Percentiles rank a stretch among this genome's conserved stretches.
Evolutionary conservation across 83 land plant genomes (phyloP).

Genomic region (Picea engelmannii): DNA sequence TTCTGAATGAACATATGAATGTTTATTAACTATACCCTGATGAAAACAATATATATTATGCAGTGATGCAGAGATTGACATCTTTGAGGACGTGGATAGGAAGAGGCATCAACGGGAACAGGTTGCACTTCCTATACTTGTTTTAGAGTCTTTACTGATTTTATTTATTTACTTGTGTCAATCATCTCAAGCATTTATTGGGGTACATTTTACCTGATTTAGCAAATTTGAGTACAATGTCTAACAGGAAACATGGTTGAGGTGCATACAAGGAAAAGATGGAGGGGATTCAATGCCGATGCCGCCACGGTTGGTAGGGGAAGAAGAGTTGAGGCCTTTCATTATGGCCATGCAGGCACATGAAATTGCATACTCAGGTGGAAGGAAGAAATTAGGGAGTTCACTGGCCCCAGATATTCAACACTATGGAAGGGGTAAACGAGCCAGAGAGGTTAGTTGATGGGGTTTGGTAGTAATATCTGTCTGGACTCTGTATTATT

Average conservation of each 20-base stretch:
- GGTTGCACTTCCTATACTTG: conserved; percentile 33
- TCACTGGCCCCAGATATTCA: conserved; percentile 62
- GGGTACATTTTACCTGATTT: not conserved
- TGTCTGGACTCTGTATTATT: not conserved
- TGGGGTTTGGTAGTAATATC: conserved; percentile 3
- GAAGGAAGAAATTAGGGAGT: conserved; percentile 53
- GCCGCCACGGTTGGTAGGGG: conserved; percentile 86
- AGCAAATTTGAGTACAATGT: not conserved
- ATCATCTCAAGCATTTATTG: not conserved
- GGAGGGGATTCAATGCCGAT: conserved; percentile 28
- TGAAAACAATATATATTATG: conserved; percentile 8
- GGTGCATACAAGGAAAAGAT: conserved; percentile 22
- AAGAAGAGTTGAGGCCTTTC: conserved; percentile 74
- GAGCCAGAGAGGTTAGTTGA: conserved; percentile 86
- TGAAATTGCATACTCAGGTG: conserved; percentile 42
- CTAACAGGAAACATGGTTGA: conserved; percentile 72
- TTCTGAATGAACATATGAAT: not conserved
- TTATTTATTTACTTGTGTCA: not conserved
- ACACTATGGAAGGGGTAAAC: conserved; percentile 97
- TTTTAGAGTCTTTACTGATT: not conserved
- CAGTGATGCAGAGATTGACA: conserved; percentile 94
- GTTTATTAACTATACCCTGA: not conserved
- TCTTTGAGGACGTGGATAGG: conserved; percentile 91
- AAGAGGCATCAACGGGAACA: conserved; percentile 70
- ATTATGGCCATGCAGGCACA: conserved; percentile 62